phyloP scores from a whole-genome alignment of 1,284 basidiomycete species.

The Xerocomus cyaneibrunnescens region DNA sequence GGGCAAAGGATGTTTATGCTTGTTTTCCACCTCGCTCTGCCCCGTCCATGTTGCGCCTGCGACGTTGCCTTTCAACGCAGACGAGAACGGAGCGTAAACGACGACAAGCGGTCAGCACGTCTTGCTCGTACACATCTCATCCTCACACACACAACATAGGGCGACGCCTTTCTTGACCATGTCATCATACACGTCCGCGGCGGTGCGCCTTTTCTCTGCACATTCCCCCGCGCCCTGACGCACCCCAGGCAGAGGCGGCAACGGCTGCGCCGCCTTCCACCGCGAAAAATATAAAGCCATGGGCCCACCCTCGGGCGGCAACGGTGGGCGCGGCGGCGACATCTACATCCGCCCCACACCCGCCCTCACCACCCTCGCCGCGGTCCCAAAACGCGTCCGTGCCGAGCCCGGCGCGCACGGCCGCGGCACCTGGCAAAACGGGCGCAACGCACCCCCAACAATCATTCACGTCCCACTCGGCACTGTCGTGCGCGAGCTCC shows the following conservation, averaged over 20 bases:
- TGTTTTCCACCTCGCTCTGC: constrained; percentile 19
- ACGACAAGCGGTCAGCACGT: constrained; percentile 58
- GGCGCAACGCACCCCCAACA: constrained; percentile 68
- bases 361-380: constrained; percentile 73
- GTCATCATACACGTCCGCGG: constrained; percentile 73
- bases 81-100: constrained; percentile 76
- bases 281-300: constrained; percentile 75
- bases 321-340: constrained; percentile 85
- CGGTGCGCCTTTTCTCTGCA: constrained; percentile 45
- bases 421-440: constrained; percentile 83
- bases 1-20: constrained; percentile 9
- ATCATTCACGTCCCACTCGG: constrained; percentile 84
- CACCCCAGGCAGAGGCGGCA: constrained; percentile 70
- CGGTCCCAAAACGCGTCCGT: constrained; percentile 65
- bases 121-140: constrained; percentile 1
- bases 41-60: constrained; percentile 19
- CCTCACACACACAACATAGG: constrained; percentile 42
- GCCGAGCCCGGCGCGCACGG: constrained; percentile 72
- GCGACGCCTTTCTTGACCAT: constrained; percentile 80
- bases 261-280: constrained; percentile 83
- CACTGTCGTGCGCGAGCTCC: constrained; percentile 80
- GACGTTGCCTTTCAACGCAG: constrained; percentile 2
- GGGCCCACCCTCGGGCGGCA: constrained; percentile 88
- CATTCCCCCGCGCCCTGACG: constrained; percentile 7
- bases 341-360: constrained; percentile 81